These are phyloP conservation scores for Sporothrix euskadiensis DNA, from an alignment of 2,329 filamentous ascomycete species.

Conservation along the genomic window DNA sequence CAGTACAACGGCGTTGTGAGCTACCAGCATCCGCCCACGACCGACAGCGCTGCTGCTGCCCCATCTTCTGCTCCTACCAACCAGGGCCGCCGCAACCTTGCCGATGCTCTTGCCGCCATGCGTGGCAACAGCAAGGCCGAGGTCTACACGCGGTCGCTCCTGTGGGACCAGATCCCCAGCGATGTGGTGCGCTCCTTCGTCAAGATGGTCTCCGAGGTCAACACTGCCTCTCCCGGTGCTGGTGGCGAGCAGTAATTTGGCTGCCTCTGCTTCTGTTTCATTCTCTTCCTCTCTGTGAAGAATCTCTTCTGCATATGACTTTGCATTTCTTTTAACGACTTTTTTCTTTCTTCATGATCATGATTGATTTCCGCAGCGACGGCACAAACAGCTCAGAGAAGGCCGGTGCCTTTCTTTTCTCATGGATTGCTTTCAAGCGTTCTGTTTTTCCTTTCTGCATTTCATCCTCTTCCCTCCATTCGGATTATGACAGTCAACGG, in stretches of 20 bases:
- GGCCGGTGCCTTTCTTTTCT: slow-evolving; percentile 6
- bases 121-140: slow-evolving; percentile 75
- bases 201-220: slow-evolving; percentile 81
- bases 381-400: slow-evolving; percentile 20
- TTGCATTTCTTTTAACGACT: slow-evolving; percentile 33
- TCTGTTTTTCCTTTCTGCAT: background rate
- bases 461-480: background rate
- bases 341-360: slow-evolving; percentile 32
- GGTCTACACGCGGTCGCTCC: slow-evolving; percentile 86
- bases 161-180: slow-evolving; percentile 90
- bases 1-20: slow-evolving; percentile 87
- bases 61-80: slow-evolving; percentile 54
- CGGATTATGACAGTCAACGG: slow-evolving; percentile 27
- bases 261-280: slow-evolving; percentile 16
- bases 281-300: background rate
- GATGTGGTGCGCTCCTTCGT: slow-evolving; percentile 93
- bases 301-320: background rate
- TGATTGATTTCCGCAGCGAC: slow-evolving; percentile 20
- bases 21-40: slow-evolving; percentile 50
- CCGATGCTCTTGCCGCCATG: slow-evolving; percentile 78
- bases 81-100: slow-evolving; percentile 71
- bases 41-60: slow-evolving; percentile 35
- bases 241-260: slow-evolving; percentile 25
- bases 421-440: background rate
- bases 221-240: slow-evolving; percentile 38